Percentiles rank a stretch among this genome's conserved stretches.
phyloP scores from a whole-genome alignment of 2,329 filamentous ascomycete species.

The Paraphoma chrysanthemicola region DNA sequence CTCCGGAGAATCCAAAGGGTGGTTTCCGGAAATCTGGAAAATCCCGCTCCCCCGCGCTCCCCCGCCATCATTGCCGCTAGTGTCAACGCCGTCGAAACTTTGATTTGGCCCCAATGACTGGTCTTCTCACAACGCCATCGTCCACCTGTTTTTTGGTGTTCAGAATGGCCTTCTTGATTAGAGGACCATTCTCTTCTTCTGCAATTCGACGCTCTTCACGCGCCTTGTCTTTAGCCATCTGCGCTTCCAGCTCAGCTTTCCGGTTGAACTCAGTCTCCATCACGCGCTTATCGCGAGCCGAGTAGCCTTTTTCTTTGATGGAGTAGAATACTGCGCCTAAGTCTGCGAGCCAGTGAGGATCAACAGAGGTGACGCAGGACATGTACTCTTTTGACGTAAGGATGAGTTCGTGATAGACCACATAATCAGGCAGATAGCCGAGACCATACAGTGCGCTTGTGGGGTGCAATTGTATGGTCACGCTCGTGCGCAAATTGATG shows the following conservation, averaged over 20 bases:
- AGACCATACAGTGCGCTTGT: slow-evolving; percentile 91
- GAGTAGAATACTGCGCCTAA: slow-evolving; percentile 97
- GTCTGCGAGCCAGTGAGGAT: slow-evolving; percentile 96
- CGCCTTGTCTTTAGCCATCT: slow-evolving; percentile 88
- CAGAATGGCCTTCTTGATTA: slow-evolving; percentile 30
- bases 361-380: slow-evolving; percentile 93
- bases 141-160: slow-evolving; percentile 39
- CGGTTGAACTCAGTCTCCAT: slow-evolving; percentile 92
- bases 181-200: slow-evolving; percentile 42
- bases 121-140: slow-evolving; percentile 52
- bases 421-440: slow-evolving; percentile 94
- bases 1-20: not conserved
- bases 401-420: slow-evolving; percentile 97
- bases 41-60: too few relatives aligned
- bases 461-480: slow-evolving; percentile 92
- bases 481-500: slow-evolving; percentile 92
- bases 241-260: slow-evolving; percentile 89
- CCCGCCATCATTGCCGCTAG: not conserved
- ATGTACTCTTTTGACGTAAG: slow-evolving; percentile 98
- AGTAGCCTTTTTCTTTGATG: slow-evolving; percentile 97
- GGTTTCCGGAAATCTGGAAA: too few relatives aligned
- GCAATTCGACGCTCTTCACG: slow-evolving; percentile 63
- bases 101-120: slow-evolving; percentile 37
- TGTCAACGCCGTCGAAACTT: slow-evolving; percentile 29
- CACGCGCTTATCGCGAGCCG: slow-evolving; percentile 80